A percentile compares a stretch with the other conserved stretches of the same genome.
Evolutionary conservation across 2,329 filamentous ascomycete genomes (phyloP).

Genomic region (Calonectria naviculata): DNA sequence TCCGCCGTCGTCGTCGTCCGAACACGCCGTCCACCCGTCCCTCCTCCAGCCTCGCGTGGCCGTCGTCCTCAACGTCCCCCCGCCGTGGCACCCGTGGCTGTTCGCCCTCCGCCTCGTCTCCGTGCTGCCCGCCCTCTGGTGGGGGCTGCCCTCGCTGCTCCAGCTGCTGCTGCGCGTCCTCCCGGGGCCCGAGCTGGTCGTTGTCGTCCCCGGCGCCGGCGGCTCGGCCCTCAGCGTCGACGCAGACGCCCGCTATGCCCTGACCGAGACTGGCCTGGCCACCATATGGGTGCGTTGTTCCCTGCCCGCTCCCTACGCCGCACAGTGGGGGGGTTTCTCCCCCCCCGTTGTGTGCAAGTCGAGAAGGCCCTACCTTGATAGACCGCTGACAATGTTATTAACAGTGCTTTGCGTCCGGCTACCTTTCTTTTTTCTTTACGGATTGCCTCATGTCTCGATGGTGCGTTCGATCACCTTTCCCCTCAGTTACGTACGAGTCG

Average conservation of each 20-base stretch:
- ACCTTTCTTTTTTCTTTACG: conserved; percentile 85
- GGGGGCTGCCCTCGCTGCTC: conserved; percentile 75
- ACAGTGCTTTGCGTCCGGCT: conserved; percentile 80
- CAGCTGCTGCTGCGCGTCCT: conserved; percentile 75
- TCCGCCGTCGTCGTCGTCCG: conserved; percentile 24
- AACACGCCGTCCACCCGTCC: conserved; percentile 45
- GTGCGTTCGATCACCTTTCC: conserved; percentile 57
- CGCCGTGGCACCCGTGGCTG: conserved; percentile 78
- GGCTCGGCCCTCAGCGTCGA: conserved; percentile 31
- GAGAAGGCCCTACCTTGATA: not conserved
- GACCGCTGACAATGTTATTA: conserved; percentile 18
- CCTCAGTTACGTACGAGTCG: not conserved
- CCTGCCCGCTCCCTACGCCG: not conserved
- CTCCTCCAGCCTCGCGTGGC: conserved; percentile 82
- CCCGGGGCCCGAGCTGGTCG: conserved; percentile 46
- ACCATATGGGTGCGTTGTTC: conserved; percentile 75
- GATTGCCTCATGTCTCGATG: conserved; percentile 88
- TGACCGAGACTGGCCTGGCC: conserved; percentile 78
- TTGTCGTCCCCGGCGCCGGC: conserved; percentile 39
- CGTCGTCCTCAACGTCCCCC: conserved; percentile 79
- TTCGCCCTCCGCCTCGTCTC: conserved; percentile 79
- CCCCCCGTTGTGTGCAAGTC: not conserved
- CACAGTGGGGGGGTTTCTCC: not conserved
- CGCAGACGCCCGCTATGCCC: conserved; percentile 46
- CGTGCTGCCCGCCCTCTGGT: conserved; percentile 76